Evolutionary conservation across 352 stramenopile species (phyloP).

Genomic region (Globisporangium camurandrum): DNA sequence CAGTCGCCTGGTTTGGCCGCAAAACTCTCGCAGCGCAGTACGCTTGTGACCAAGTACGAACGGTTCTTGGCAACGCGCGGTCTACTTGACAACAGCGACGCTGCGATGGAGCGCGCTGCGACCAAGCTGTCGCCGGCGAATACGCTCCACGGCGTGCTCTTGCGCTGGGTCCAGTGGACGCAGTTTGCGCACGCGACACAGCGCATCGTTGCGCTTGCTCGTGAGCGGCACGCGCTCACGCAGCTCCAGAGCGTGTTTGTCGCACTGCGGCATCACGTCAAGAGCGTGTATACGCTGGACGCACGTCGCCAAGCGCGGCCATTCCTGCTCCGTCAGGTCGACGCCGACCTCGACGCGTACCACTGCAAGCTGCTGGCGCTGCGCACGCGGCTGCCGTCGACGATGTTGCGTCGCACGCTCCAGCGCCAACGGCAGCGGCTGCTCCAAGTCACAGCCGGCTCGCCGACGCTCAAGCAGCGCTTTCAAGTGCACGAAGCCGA

Average conservation of each 20-base stretch:
- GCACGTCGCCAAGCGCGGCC: conserved; percentile 15
- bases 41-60: conserved; percentile 35
- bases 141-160: conserved; percentile 32
- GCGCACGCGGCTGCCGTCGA: conserved; percentile 21
- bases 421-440: conserved; percentile 15
- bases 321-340: conserved; percentile 34
- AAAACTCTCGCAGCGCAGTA: conserved; percentile 25
- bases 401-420: conserved; percentile 19
- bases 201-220: conserved; percentile 16
- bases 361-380: conserved; percentile 40
- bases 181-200: conserved; percentile 24
- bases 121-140: conserved; percentile 43
- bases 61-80: conserved; percentile 18
- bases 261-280: conserved; percentile 30
- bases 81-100: conserved; percentile 24
- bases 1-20: conserved; percentile 28
- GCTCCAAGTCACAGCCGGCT: conserved; percentile 30
- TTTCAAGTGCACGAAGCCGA: conserved; percentile 58
- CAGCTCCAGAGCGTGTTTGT: conserved; percentile 30
- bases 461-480: conserved; percentile 66
- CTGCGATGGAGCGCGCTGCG: conserved; percentile 22
- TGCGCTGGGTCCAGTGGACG: conserved; percentile 52
- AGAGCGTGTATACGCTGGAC: conserved; percentile 33
- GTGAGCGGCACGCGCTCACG: conserved; percentile 27
- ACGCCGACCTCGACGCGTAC: conserved; percentile 37